Evolutionary conservation across 1,284 basidiomycete genomes (phyloP).

Genomic region (Sphaerobolus stellatus): DNA sequence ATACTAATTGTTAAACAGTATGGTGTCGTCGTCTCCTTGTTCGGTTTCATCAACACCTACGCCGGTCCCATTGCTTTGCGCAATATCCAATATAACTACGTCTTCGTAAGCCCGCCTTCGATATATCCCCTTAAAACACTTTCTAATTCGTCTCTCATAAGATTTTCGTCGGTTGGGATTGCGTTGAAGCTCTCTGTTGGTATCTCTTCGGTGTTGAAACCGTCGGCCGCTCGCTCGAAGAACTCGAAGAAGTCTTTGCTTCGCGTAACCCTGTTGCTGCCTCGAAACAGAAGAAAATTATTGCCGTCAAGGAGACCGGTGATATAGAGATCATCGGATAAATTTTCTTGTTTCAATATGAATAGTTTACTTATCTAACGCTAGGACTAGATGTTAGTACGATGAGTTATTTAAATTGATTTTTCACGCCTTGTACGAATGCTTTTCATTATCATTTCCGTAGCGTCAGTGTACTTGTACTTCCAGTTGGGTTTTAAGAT

Average conservation of each 20-base stretch:
- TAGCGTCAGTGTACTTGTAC: not conserved
- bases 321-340: conserved; percentile 17
- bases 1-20: conserved; percentile 4
- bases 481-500: too few species aligned
- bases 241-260: conserved; percentile 37
- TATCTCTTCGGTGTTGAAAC: conserved; percentile 35
- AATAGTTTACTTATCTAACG: too few species aligned
- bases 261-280: conserved; percentile 35
- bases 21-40: conserved; percentile 45
- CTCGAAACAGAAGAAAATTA: conserved; percentile 26
- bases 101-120: conserved; percentile 1
- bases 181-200: conserved; percentile 32
- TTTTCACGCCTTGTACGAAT: conserved; percentile 25
- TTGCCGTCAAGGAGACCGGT: conserved; percentile 20
- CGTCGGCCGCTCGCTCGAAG: conserved; percentile 31
- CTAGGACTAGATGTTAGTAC: too few species aligned
- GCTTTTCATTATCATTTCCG: conserved; percentile 8
- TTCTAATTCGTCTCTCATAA: conserved; percentile 10
- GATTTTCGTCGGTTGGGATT: conserved; percentile 35
- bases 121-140: not conserved
- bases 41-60: conserved; percentile 52
- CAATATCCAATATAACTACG: conserved; percentile 35
- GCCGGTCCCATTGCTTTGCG: conserved; percentile 49
- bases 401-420: not conserved
- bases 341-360: too few species aligned